A percentile compares a stretch with the other conserved stretches of the same genome.
These are phyloP conservation scores for Apiosordaria backusii DNA, from an alignment of 495 filamentous ascomycete genomes.

Conservation along the genomic window DNA sequence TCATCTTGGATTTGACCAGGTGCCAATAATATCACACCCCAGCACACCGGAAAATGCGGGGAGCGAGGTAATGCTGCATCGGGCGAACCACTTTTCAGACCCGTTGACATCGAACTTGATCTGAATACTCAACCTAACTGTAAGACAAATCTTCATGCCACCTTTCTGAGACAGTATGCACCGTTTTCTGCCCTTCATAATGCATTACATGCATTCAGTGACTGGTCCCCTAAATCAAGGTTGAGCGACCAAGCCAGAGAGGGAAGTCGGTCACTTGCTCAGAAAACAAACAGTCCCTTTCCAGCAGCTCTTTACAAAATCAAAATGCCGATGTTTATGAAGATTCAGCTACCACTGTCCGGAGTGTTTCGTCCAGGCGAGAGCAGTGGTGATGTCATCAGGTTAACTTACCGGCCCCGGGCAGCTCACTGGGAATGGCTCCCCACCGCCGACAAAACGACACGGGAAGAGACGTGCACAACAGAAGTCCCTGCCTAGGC, in stretches of 20 bases:
- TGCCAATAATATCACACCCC: not conserved
- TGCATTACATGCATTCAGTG: not conserved
- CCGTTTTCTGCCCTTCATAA: not conserved
- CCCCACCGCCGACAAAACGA: too few species aligned
- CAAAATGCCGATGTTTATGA: not conserved
- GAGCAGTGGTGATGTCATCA: not conserved
- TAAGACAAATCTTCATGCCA: not conserved
- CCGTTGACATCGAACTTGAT: not conserved
- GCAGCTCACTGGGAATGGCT: too few species aligned
- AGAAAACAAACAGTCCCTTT: not conserved
- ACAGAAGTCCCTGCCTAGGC: not conserved
- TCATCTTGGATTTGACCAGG: not conserved
- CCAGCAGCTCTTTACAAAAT: not conserved
- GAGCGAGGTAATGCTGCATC: not conserved
- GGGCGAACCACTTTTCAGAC: not conserved
- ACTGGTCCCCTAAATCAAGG: not conserved
- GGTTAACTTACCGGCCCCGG: not conserved
- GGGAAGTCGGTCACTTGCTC: not conserved
- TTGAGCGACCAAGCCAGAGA: not conserved
- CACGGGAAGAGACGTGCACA: not conserved
- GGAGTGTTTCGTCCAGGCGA: not conserved
- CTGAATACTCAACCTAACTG: not conserved
- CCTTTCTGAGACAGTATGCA: not conserved
- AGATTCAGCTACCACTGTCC: too few species aligned
- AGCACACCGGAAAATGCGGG: not conserved